Evolutionary conservation across 805 yeast genomes (phyloP), one percentile per base, ranked within the genome.

Genomic region (Metschnikowia kunwiensis): DNA sequence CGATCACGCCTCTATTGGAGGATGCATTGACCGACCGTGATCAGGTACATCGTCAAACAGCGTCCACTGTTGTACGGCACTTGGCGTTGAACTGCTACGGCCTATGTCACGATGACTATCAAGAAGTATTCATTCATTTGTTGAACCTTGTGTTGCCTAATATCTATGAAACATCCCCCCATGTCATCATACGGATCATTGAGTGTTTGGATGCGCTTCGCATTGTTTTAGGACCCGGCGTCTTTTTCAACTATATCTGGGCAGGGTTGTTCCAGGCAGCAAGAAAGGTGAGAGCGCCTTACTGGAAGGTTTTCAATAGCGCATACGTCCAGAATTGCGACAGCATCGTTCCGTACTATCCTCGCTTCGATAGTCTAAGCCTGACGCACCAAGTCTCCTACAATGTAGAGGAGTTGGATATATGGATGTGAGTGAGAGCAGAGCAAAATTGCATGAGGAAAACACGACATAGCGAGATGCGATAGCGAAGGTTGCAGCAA

Each of bases 261-360:
- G 79, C 82, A 0, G 99, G 99, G 0, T 62, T 93, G 13, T 93
- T 88, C 57, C 97, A 93, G 51, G 95, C 97, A 1, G 96, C 97
- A 0, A 68, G 82, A 38, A 84, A 81, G 51, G 97, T 93, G 0
- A 70, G 98, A 43, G 63, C 61, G 4, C 80, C 93, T 0, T 93
- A 82, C 58, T 93, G 97, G 97, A 80, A 74, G 45, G 57, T 88
- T 10, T 89, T 78, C 65, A 89, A 91, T 51, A 62, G 65, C 26
- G 77, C 88, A 18, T 89, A 89, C 53, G 75, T 85, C 10, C 87
- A 81, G 49, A 74, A 75, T 42, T 66, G 78, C 27, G 94, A 87
- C 56, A 64, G 89, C 0, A 56, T 93, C 54, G 87, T 88, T 1
- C 96, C 97, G 1, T 78, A 73, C 50, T 88, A 84, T 56, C 97